phyloP scores from a whole-genome alignment of 352 stramenopile species.

The Phytopythium mirpurense region DNA sequence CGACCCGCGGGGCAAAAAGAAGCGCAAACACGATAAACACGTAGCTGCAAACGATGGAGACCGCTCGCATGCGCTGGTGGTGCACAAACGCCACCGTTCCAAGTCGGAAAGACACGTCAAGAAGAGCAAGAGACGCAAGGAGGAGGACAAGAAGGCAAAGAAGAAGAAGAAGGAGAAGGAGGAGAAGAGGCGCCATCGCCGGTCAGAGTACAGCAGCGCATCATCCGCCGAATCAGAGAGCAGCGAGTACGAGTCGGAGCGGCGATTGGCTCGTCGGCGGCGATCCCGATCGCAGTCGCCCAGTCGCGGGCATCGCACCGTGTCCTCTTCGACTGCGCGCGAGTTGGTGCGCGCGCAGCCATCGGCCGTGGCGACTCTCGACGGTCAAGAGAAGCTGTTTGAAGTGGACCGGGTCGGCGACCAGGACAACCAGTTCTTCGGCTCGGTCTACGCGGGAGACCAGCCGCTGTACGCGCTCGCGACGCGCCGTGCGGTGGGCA shows the following conservation, averaged over 20 bases:
- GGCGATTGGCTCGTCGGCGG: constrained; percentile 5
- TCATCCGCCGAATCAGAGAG: constrained; percentile 2
- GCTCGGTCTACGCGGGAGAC: constrained; percentile 58
- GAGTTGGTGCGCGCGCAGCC: neutral
- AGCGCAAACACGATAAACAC: neutral
- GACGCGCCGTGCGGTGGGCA: constrained; percentile 38
- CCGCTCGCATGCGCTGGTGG: constrained; percentile 9
- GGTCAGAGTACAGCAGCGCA: constrained; percentile 4
- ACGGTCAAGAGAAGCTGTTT: constrained; percentile 36
- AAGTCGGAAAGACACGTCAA: constrained; percentile 4
- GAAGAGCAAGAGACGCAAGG: constrained; percentile 3
- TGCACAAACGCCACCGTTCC: constrained; percentile 22
- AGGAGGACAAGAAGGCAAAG: neutral
- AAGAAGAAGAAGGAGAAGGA: constrained; percentile 20
- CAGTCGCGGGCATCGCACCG: neutral
- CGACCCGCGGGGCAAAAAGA: neutral
- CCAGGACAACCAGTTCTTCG: constrained; percentile 62
- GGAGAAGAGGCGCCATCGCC: neutral
- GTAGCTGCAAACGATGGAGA: neutral
- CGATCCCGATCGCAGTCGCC: constrained; percentile 8
- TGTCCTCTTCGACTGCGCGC: neutral
- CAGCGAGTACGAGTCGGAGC: constrained; percentile 10
- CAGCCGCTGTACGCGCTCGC: constrained; percentile 56
- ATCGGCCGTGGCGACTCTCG: neutral
- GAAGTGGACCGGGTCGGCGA: constrained; percentile 64